Conservation (phyloP, 139 green algal genomes). For the Medakamo hakoo region DNA sequence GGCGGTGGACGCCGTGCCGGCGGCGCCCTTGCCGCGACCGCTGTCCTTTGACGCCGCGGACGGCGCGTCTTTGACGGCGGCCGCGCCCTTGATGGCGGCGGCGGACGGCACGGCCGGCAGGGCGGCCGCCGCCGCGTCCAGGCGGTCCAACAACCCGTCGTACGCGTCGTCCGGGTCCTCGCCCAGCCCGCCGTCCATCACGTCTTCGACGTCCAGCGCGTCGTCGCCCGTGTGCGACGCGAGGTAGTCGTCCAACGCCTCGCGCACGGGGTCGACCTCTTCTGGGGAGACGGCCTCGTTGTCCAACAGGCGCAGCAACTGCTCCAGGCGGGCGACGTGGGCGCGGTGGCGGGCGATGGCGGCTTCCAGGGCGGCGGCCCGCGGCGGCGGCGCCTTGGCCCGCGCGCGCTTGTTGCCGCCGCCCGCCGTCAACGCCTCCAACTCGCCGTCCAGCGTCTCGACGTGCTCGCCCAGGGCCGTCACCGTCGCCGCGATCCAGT, state of each 20-base stretch:
- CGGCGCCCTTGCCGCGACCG: too few species aligned
- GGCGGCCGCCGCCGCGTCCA: slow-evolving; percentile 41
- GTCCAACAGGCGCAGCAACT: slow-evolving; percentile 86
- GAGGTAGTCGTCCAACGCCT: slow-evolving; percentile 80
- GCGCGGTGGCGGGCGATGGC: slow-evolving; percentile 49
- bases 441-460: slow-evolving; percentile 82
- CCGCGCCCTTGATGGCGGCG: slow-evolving; percentile 11
- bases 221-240: slow-evolving; percentile 39
- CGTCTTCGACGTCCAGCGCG: too few species aligned
- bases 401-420: slow-evolving; percentile 41
- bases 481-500: slow-evolving; percentile 82
- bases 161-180: slow-evolving; percentile 43
- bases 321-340: slow-evolving; percentile 58
- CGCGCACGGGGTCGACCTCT: slow-evolving; percentile 56
- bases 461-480: slow-evolving; percentile 65
- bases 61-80: too few species aligned
- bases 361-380: slow-evolving; percentile 48
- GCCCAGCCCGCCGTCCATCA: neutral
- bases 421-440: slow-evolving; percentile 53
- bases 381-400: slow-evolving; percentile 24
- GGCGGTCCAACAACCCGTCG: slow-evolving; percentile 40
- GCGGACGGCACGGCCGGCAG: slow-evolving; percentile 28
- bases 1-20: too few species aligned
- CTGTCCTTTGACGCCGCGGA: too few species aligned
- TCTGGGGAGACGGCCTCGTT: slow-evolving; percentile 70